Evolutionary conservation across 2,329 filamentous ascomycete species (phyloP), one percentile per base, ranked within the genome.

Genomic region (Nannizzia gypsea): DNA sequence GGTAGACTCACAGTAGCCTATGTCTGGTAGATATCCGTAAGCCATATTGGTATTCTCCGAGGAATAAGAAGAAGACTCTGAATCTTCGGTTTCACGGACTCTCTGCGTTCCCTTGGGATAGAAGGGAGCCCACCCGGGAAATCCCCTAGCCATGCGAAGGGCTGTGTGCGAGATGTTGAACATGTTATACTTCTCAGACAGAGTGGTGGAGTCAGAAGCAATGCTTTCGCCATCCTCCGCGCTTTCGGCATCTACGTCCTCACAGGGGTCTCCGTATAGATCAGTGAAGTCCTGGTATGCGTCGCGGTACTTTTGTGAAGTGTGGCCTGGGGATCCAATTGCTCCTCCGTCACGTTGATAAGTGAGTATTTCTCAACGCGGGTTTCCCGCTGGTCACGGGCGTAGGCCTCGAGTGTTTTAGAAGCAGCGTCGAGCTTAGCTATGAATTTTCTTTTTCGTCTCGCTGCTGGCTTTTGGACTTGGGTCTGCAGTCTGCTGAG

Each of bases 261-360:
- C 20, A n/a, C 22, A 56, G 22, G 13, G n/a, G 6, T 42, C 17
- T 4, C 56, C 56, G 40, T 46, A 58, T 6, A 58, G 24, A 22
- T 58, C 56, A 9, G 22, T 34, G 28, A 46, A 58, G n/a, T 58
- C 56, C 26, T 46, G 38, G n/a, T 46, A 58, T 5, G 38, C 26
- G 17, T 58, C 38, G 3, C 56, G 56, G 31, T 46, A 58, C 6
- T 22, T 8, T 26, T 58, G 38, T 3, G 56, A 40, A 13, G 56
- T 58, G 8, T 58, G 38, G 2, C 56, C 56, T 24, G 38, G 22
- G 1, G 38, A 46, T 22, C 56, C 56, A 36, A 58, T 48, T 56
- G 31, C 4, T 17, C 11, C 34, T 22, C 54, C 17, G 31, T 15
- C 13, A 42, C n/a, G 4, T 34, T 17, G 38, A 56, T 20, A 42